Percentiles rank a stretch among this genome's conserved stretches.
These are phyloP conservation scores for Cladobotryum mycophilum DNA, from an alignment of 2,329 filamentous ascomycete species.

Conservation along the genomic window DNA sequence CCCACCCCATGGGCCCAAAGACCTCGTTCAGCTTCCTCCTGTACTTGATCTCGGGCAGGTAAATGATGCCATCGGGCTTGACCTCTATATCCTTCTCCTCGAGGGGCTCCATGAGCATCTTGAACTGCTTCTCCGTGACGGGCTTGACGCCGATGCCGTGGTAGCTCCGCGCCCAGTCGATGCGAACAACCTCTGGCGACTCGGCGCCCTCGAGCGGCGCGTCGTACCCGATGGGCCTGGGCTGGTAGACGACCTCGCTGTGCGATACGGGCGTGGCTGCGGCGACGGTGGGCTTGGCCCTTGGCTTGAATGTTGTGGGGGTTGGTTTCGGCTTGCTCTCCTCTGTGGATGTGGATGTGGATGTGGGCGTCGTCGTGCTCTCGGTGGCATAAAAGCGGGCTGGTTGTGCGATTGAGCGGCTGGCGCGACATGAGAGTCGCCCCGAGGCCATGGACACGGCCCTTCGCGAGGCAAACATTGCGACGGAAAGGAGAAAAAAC, in stretches of 20 bases:
- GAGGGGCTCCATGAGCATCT: conserved; percentile 62
- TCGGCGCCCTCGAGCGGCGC: conserved; percentile 6
- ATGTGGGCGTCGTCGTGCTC: conserved; percentile 4
- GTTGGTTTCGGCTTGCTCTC: conserved; percentile 1
- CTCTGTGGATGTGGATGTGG: conserved; percentile 1
- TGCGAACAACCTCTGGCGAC: conserved; percentile 18
- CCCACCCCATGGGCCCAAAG: conserved; percentile 95
- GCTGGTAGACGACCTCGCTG: conserved; percentile 10
- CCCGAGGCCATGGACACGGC: conserved; percentile 17
- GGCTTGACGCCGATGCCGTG: conserved; percentile 67
- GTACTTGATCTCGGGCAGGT: conserved; percentile 98
- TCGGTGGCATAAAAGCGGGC: conserved; percentile 20
- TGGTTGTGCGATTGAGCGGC: conserved; percentile 15
- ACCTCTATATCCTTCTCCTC: conserved; percentile 78
- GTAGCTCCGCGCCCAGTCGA: conserved; percentile 80
- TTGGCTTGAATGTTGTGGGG: background rate
- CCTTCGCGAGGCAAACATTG: conserved; percentile 24
- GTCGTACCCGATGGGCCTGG: conserved; percentile 14
- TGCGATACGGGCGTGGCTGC: conserved; percentile 1
- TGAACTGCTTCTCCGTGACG: conserved; percentile 63
- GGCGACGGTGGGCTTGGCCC: background rate
- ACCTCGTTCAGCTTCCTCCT: conserved; percentile 80
- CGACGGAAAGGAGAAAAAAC: background rate
- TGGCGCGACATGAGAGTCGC: conserved; percentile 10
- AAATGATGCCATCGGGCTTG: conserved; percentile 95